phyloP scores from a whole-genome alignment of 1,284 basidiomycete genomes.

The Puccinia brachypodii region DNA sequence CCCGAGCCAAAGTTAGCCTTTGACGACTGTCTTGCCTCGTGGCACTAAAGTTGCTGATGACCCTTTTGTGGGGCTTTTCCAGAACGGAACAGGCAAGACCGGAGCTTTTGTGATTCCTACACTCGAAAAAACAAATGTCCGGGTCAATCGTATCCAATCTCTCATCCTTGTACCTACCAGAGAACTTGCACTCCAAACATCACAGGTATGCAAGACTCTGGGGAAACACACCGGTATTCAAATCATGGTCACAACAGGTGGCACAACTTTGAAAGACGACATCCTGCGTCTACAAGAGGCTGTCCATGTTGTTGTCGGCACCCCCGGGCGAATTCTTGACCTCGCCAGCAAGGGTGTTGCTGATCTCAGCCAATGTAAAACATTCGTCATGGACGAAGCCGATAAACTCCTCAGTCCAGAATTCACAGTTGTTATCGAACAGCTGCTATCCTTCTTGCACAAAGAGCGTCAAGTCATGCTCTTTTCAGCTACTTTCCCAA shows the following conservation, averaged over 20 bases:
- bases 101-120: constrained; percentile 98
- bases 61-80: background rate
- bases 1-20: constrained; percentile 63
- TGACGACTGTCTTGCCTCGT: background rate
- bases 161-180: constrained; percentile 90
- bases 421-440: constrained; percentile 98
- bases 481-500: constrained; percentile 97
- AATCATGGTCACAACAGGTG: constrained; percentile 99
- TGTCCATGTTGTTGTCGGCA: constrained; percentile 95
- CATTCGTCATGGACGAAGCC: constrained; percentile 99
- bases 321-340: constrained; percentile 93
- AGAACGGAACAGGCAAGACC: constrained; percentile 63
- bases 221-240: constrained; percentile 93
- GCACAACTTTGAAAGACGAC: constrained; percentile 96
- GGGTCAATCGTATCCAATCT: constrained; percentile 87
- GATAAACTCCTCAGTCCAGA: constrained; percentile 97
- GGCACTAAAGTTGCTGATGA: background rate
- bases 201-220: constrained; percentile 94
- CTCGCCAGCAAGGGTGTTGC: constrained; percentile 90
- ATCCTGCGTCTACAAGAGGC: constrained; percentile 86
- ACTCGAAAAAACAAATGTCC: constrained; percentile 85
- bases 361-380: constrained; percentile 87
- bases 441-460: constrained; percentile 81
- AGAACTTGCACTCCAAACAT: constrained; percentile 91
- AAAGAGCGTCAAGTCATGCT: constrained; percentile 93